phyloP scores from a whole-genome alignment of 1,284 basidiomycete genomes.

The Mycosarcoma maydis region DNA sequence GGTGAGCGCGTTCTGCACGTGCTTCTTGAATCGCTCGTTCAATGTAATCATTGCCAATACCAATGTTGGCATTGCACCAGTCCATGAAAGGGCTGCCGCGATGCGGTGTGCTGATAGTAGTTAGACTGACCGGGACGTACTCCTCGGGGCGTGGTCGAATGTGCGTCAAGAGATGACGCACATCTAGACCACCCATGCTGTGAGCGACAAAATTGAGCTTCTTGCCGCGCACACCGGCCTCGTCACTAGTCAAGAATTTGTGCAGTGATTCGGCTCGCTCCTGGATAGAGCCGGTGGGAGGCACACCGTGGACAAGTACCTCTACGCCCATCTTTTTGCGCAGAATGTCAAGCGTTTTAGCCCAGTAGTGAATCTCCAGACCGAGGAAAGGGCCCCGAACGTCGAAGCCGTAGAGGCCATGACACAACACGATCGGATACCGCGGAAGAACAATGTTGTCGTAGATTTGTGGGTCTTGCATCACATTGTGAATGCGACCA shows the following conservation, averaged over 20 bases:
- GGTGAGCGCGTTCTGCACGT: conserved; percentile 24
- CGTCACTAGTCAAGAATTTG: conserved; percentile 74
- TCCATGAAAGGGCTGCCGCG: conserved; percentile 98
- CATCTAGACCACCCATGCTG: conserved; percentile 77
- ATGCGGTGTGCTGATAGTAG: conserved; percentile 92
- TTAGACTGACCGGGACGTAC: conserved; percentile 87
- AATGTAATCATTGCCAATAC: conserved; percentile 63
- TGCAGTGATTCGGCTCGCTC: conserved; percentile 84
- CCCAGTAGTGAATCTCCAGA: conserved; percentile 89
- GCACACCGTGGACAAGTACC: conserved; percentile 93
- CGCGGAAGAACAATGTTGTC: conserved; percentile 78
- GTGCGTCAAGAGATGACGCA: conserved; percentile 84
- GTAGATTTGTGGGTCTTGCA: conserved; percentile 50
- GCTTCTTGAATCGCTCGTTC: conserved; percentile 58
- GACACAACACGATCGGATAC: conserved; percentile 91
- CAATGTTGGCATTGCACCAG: conserved; percentile 77
- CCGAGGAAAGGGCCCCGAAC: conserved; percentile 79
- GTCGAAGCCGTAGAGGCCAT: conserved; percentile 90
- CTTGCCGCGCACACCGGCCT: conserved; percentile 73
- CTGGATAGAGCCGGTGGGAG: conserved; percentile 89
- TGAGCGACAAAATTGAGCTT: conserved; percentile 93
- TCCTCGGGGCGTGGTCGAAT: conserved; percentile 76
- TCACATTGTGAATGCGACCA: conserved; percentile 46
- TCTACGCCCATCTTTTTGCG: conserved; percentile 86
- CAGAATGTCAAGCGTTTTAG: conserved; percentile 83